These are phyloP conservation scores for Hymenoscyphus scutula DNA, from an alignment of 2,329 filamentous ascomycete genomes.

Conservation along the genomic window DNA sequence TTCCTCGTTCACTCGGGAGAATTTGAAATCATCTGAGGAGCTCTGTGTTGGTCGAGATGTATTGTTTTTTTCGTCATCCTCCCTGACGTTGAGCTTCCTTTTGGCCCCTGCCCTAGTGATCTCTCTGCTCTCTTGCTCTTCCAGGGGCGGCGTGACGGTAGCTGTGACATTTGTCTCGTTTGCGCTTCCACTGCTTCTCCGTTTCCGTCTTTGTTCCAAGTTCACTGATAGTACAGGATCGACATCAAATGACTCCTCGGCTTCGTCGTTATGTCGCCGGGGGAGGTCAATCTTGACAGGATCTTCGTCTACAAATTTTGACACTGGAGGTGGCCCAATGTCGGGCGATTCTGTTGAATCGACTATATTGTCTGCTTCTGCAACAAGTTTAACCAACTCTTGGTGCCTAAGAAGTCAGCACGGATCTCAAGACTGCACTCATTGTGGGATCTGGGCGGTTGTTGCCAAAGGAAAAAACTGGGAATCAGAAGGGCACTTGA, in stretches of 20 bases:
- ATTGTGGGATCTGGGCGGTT: neutral
- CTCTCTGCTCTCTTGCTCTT: conserved; percentile 25
- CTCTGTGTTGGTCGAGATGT: conserved; percentile 35
- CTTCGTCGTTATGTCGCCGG: conserved; percentile 16
- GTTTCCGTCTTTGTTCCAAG: conserved; percentile 37
- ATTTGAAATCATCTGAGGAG: conserved; percentile 31
- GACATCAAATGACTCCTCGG: conserved; percentile 22
- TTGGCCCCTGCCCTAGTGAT: conserved; percentile 51
- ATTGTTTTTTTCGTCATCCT: conserved; percentile 47
- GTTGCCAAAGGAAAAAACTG: conserved; percentile 1
- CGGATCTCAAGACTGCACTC: neutral
- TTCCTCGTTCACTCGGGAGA: conserved; percentile 34
- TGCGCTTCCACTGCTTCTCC: conserved; percentile 31
- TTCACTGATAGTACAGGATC: conserved; percentile 33
- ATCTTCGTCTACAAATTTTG: conserved; percentile 56
- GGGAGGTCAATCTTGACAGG: conserved; percentile 54
- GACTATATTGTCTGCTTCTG: conserved; percentile 22
- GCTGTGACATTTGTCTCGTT: conserved; percentile 21
- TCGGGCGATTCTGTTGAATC: conserved; percentile 62
- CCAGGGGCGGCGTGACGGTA: conserved; percentile 16
- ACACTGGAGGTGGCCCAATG: conserved; percentile 62
- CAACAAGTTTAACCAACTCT: conserved; percentile 30
- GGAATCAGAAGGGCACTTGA: conserved; percentile 72
- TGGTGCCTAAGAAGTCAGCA: conserved; percentile 38
- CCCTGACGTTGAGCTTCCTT: conserved; percentile 55